Base-by-base conservation (phyloP, 1,284 basidiomycete genomes). In the Tilletia caries region DNA sequence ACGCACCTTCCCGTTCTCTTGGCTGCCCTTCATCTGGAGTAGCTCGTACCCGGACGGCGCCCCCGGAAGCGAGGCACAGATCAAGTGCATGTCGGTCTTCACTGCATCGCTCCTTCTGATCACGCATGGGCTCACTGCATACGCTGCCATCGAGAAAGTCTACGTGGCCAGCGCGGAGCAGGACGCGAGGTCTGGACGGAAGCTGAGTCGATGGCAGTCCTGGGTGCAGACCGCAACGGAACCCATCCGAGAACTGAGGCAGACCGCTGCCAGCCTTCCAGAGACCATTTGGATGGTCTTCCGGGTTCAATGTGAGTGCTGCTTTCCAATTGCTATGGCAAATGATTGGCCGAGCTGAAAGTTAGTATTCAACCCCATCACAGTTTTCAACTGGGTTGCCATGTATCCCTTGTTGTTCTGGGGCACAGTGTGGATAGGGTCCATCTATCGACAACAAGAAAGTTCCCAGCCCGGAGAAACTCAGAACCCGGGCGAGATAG, bases 41-140 rank as follows among this genome's bases (percentile, higher is more conserved):
- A 69, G 46, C 13, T 18, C n/a, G 13, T 32, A 18, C 20, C 27
- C 32, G 43, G 46, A 34, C 12, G 33, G 50, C 33, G 25, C 34
- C 43, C 34, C 70, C 3, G 23, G 20, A 13, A 41, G n/a, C 25
- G 71, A 72, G 33, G 65, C 64, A 18, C 75, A 77, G 46, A 50
- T 77, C 15, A 65, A 54, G 48, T 72, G 80, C 50, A 68, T 81
- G 37, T 73, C 74, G 41, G 66, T 78, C 1, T 66, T 75, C 4
- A 76, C 78, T 18, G 69, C 66, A 29, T 25, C 70, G 10, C 54
- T 79, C 13, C 68, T 81, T 1, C 8, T 79, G 1, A 29, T 44
- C 2, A 80, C 81, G n/a, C 79, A 82, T 41, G 64, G 71, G 0
- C 4, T 73, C 0, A 71, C 79, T 0, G 25, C 76, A 1, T 68